phyloP scores from a whole-genome alignment of 495 filamentous ascomycete species.

The Mycothermus thermophilus region DNA sequence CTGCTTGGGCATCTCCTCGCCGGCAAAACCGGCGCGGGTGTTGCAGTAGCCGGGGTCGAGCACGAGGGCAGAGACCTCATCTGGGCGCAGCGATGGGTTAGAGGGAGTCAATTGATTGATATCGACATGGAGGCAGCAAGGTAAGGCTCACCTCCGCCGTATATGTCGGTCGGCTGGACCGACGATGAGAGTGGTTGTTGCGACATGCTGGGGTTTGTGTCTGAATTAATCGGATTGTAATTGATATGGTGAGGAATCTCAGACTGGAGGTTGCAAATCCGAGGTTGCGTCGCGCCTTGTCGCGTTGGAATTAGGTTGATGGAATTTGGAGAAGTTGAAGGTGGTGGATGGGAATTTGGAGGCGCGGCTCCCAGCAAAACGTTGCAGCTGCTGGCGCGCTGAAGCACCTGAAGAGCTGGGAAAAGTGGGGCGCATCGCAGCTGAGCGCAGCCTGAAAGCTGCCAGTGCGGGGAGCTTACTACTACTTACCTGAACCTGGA shows the following conservation, averaged over 20 bases:
- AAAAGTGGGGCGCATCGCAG: no score
- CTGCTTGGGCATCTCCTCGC: slow-evolving; percentile 93
- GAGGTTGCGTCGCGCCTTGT: slow-evolving; percentile 8
- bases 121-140: no score
- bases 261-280: no score
- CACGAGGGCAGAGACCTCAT: slow-evolving; percentile 93
- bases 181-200: slow-evolving; percentile 27
- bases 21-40: slow-evolving; percentile 88
- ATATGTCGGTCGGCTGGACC: slow-evolving; percentile 50
- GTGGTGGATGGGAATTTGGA: no score
- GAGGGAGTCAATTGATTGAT: no score
- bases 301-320: neutral
- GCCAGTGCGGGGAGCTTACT: no score
- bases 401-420: no score
- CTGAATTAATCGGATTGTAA: neutral
- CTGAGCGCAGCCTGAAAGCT: no score
- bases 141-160: slow-evolving; percentile 57
- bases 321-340: no score
- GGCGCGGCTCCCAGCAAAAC: no score
- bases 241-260: neutral
- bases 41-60: slow-evolving; percentile 87
- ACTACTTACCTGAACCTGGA: no score
- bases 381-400: no score
- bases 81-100: slow-evolving; percentile 29
- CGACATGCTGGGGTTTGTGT: slow-evolving; percentile 8